Evolutionary conservation across 345 rosid genomes (phyloP).

Genomic region (Pugionium cornutum): DNA sequence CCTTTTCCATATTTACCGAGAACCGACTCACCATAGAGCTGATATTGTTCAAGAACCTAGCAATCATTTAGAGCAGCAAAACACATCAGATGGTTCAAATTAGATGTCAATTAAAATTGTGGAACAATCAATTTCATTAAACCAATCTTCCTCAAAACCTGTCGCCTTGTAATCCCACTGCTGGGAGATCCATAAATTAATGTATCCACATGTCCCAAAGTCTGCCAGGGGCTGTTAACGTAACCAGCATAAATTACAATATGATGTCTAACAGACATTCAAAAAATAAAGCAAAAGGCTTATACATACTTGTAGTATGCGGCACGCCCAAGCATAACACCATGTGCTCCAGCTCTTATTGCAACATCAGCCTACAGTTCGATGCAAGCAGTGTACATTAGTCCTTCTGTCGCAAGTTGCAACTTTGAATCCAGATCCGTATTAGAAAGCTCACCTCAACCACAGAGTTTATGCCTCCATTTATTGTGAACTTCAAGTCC

Average conservation of each 20-base stretch:
- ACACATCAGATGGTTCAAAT: background rate
- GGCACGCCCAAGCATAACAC: slow-evolving; percentile 97
- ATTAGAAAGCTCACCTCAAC: slow-evolving; percentile 63
- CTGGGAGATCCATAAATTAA: slow-evolving; percentile 69
- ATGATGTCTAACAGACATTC: background rate
- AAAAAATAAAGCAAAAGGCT: slow-evolving; percentile 4
- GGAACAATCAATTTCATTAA: slow-evolving; percentile 10
- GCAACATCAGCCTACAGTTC: slow-evolving; percentile 71
- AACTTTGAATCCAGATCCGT: background rate
- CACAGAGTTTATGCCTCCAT: slow-evolving; percentile 89
- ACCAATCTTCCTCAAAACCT: slow-evolving; percentile 51
- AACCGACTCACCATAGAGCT: slow-evolving; percentile 80
- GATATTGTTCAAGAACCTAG: slow-evolving; percentile 79
- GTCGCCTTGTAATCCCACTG: slow-evolving; percentile 77
- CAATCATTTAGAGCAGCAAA: slow-evolving; percentile 22
- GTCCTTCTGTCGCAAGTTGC: background rate
- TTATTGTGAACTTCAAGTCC: slow-evolving; percentile 79
- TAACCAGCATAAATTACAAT: slow-evolving; percentile 20
- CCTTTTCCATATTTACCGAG: slow-evolving; percentile 69
- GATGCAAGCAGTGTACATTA: slow-evolving; percentile 15
- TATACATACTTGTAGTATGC: slow-evolving; percentile 76
- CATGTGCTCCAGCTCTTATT: slow-evolving; percentile 80
- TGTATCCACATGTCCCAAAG: slow-evolving; percentile 78
- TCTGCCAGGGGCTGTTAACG: slow-evolving; percentile 74
- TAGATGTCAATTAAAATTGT: slow-evolving; percentile 10